Percentiles rank a stretch among this genome's conserved stretches.
Evolutionary conservation across 1,284 basidiomycete species (phyloP).

Genomic region (Tylopilus orsonianus): DNA sequence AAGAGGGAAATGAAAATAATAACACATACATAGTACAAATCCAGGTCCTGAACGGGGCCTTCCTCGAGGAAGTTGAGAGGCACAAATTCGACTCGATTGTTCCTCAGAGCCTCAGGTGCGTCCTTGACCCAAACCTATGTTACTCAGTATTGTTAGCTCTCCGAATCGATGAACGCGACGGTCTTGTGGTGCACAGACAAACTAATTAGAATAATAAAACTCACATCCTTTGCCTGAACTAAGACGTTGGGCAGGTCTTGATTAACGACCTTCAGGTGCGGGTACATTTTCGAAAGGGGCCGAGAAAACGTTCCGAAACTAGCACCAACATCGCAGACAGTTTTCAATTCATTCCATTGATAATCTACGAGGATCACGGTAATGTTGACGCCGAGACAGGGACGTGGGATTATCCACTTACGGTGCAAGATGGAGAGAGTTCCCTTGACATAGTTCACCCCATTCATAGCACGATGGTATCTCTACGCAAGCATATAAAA

Average conservation of each 20-base stretch:
- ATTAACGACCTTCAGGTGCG: not conserved
- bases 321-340: constrained; percentile 50
- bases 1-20: too few relatives aligned
- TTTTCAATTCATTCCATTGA: constrained; percentile 44
- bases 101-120: too few relatives aligned
- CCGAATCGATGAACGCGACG: too few relatives aligned
- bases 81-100: too few relatives aligned
- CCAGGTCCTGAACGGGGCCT: too few relatives aligned
- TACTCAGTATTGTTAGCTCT: too few relatives aligned
- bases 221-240: not conserved
- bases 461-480: constrained; percentile 26
- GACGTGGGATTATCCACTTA: constrained; percentile 9
- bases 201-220: not conserved
- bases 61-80: too few relatives aligned
- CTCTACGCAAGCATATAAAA: constrained; percentile 10
- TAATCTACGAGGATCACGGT: constrained; percentile 29
- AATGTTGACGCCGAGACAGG: not conserved
- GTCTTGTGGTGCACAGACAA: constrained; percentile 2
- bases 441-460: constrained; percentile 17
- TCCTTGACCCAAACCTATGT: too few relatives aligned
- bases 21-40: too few relatives aligned
- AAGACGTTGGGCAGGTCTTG: not conserved
- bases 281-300: not conserved
- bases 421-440: constrained; percentile 26
- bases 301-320: constrained; percentile 36